These are phyloP conservation scores for Lactifluus rugatus DNA, from an alignment of 768 basidiomycete species.

Conservation along the genomic window DNA sequence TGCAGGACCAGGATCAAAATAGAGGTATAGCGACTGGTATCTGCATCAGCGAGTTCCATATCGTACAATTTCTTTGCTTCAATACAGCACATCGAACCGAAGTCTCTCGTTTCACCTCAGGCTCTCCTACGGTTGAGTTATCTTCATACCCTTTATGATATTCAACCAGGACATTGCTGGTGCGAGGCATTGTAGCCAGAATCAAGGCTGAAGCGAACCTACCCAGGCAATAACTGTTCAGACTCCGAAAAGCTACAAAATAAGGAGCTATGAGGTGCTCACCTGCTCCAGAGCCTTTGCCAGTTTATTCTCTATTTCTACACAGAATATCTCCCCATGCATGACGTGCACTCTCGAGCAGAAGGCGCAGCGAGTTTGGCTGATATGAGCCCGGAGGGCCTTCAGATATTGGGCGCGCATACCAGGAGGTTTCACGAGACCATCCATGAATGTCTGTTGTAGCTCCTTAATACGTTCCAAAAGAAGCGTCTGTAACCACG, in stretches of 20 bases:
- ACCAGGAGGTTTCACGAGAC: not conserved
- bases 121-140: not conserved
- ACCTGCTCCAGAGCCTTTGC: not conserved
- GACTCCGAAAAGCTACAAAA: not conserved
- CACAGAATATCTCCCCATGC: not conserved
- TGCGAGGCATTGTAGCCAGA: not conserved
- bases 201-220: not conserved
- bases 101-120: not conserved
- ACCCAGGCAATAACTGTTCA: not conserved
- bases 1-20: not conserved
- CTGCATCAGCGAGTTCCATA: not conserved
- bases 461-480: not conserved
- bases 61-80: not conserved
- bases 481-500: not conserved
- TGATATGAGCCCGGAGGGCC: not conserved
- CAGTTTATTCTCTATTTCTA: not conserved
- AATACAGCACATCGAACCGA: not conserved
- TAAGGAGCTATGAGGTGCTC: not conserved
- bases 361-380: not conserved
- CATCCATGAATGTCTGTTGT: not conserved
- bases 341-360: slow-evolving; percentile 5
- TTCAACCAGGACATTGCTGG: not conserved
- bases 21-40: not conserved
- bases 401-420: not conserved
- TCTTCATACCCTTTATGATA: not conserved